These are phyloP conservation scores for Solanum corneliomulleri DNA, from an alignment of 257 asterid genomes.

Conservation along the genomic window DNA sequence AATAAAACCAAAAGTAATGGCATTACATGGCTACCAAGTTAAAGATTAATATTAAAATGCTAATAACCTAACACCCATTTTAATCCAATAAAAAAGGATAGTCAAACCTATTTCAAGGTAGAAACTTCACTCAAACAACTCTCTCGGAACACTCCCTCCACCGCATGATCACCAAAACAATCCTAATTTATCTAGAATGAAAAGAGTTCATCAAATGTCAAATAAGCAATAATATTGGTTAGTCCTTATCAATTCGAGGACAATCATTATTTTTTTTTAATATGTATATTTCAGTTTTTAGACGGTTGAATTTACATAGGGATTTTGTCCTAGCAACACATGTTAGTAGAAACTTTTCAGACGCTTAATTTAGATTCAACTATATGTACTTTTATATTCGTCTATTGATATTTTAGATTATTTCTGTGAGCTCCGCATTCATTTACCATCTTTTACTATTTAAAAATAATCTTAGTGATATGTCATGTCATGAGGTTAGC, in stretches of 20 bases:
- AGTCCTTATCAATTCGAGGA: background rate
- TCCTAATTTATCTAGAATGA: background rate
- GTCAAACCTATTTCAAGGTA: accelerated
- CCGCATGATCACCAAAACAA: background rate
- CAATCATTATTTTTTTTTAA: no score
- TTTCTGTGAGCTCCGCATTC: no score
- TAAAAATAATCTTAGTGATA: background rate
- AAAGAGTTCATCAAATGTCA: background rate
- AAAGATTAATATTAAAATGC: no score
- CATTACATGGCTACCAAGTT: no score
- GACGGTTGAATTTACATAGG: background rate
- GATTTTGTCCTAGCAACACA: background rate
- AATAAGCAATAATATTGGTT: background rate
- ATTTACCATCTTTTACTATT: background rate
- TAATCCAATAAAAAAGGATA: background rate
- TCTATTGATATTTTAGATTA: background rate
- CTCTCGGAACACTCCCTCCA: background rate
- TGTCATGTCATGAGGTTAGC: background rate
- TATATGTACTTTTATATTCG: background rate
- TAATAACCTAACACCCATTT: background rate
- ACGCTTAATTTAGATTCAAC: background rate
- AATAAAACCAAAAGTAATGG: no score
- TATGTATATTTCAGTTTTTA: no score
- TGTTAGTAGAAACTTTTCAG: background rate
- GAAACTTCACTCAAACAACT: background rate